These are phyloP conservation scores for Wickerhamiella alocasiicola DNA, from an alignment of 805 yeast genomes.

Conservation along the genomic window DNA sequence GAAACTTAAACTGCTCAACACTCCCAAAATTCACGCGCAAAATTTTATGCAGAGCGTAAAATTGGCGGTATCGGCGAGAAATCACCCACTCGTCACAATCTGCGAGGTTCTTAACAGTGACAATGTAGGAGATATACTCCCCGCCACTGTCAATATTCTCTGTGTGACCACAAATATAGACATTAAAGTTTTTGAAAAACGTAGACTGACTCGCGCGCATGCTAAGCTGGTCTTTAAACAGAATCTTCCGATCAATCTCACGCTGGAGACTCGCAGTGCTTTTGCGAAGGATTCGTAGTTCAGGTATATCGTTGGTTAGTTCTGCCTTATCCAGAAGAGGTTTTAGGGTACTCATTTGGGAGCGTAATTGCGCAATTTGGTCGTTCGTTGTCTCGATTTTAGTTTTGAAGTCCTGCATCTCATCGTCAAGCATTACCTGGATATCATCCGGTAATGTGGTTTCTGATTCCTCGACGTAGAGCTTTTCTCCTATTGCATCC, in stretches of 20 bases:
- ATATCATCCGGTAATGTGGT: conserved; percentile 19
- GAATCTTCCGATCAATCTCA: conserved; percentile 62
- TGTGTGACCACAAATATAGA: conserved; percentile 35
- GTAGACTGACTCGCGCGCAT: conserved; percentile 76
- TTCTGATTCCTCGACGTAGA: conserved; percentile 11
- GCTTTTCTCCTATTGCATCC: conserved; percentile 10
- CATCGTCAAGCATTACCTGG: not conserved
- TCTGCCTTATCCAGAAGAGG: conserved; percentile 73
- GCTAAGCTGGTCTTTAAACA: conserved; percentile 65
- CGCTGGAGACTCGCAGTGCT: conserved; percentile 54
- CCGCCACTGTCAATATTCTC: conserved; percentile 41
- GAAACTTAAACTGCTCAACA: conserved; percentile 39
- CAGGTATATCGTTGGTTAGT: conserved; percentile 61
- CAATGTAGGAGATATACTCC: conserved; percentile 54
- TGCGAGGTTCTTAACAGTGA: conserved; percentile 51
- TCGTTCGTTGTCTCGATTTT: conserved; percentile 54
- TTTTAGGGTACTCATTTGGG: conserved; percentile 50
- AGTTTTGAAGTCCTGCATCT: conserved; percentile 46
- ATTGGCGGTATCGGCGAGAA: conserved; percentile 81
- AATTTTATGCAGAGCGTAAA: conserved; percentile 56
- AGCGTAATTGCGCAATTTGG: conserved; percentile 47
- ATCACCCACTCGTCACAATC: conserved; percentile 62
- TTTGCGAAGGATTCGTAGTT: conserved; percentile 52
- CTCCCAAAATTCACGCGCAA: conserved; percentile 41
- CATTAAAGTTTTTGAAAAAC: conserved; percentile 38